Evolutionary conservation across 352 stramenopile species (phyloP).

Genomic region (Aphanomyces stellatus): DNA sequence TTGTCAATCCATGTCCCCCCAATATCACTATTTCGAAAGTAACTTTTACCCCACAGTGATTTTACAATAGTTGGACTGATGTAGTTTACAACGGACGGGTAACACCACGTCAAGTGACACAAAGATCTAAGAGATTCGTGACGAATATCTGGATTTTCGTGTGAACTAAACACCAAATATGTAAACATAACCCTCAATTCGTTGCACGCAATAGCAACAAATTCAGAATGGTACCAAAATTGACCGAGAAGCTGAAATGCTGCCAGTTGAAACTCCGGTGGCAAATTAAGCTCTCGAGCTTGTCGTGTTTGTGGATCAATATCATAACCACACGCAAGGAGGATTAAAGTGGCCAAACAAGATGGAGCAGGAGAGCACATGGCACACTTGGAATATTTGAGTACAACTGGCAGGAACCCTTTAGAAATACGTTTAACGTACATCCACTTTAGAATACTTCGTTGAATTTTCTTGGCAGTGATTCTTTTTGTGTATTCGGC

Average conservation of each 20-base stretch:
- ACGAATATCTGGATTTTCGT: not conserved
- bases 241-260: constrained; percentile 1
- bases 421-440: constrained; percentile 1
- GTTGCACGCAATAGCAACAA: not conserved
- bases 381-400: not conserved
- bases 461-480: not conserved
- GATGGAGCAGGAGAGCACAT: not conserved
- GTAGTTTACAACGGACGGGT: not conserved
- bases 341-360: not conserved
- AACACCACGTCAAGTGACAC: not conserved
- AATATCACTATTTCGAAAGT: not conserved
- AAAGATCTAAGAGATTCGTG: not conserved
- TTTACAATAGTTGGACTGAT: not conserved
- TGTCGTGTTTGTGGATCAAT: not conserved
- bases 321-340: not conserved
- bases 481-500: not conserved
- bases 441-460: not conserved
- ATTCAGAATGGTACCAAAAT: not conserved
- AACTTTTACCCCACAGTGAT: not conserved
- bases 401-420: not conserved
- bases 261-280: not conserved
- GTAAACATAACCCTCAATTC: not conserved
- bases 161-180: not conserved
- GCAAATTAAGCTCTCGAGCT: not conserved
- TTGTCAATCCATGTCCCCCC: constrained; percentile 8